These are phyloP conservation scores for Myriangium duriaei DNA, from an alignment of 2,329 filamentous ascomycete genomes.

Conservation along the genomic window DNA sequence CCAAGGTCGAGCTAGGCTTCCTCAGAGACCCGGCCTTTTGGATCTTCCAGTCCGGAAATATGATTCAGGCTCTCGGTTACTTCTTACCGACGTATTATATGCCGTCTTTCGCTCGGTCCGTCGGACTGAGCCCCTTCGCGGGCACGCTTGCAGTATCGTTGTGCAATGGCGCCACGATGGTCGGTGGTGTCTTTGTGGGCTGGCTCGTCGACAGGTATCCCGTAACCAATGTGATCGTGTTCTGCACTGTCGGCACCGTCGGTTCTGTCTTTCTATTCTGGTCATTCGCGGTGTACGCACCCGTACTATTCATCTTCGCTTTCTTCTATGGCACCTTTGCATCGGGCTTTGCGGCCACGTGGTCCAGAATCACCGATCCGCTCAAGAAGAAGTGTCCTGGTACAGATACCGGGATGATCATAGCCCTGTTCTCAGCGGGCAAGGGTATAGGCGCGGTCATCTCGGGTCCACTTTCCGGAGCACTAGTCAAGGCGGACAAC, in stretches of 20 bases:
- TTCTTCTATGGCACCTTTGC: constrained; percentile 32
- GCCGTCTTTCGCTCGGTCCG: constrained; percentile 26
- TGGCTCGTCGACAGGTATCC: constrained; percentile 28
- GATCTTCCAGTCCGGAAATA: constrained; percentile 31
- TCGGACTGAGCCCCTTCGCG: constrained; percentile 24
- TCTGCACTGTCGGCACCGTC: constrained; percentile 25
- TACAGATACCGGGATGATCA: constrained; percentile 35
- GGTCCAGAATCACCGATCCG: constrained; percentile 17
- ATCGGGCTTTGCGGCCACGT: constrained; percentile 27
- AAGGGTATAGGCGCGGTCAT: constrained; percentile 40
- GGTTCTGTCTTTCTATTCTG: constrained; percentile 31
- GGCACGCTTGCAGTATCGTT: constrained; percentile 28
- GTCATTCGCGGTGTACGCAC: constrained; percentile 31
- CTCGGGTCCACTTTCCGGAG: constrained; percentile 32
- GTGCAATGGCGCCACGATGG: constrained; percentile 27
- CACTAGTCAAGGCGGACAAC: constrained; percentile 4
- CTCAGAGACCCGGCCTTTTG: constrained; percentile 26
- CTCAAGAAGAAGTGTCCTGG: constrained; percentile 12
- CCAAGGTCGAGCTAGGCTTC: constrained; percentile 25
- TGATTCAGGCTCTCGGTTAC: constrained; percentile 31
- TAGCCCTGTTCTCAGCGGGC: constrained; percentile 36
- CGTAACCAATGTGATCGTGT: constrained; percentile 26
- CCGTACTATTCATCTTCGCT: constrained; percentile 30
- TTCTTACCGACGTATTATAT: constrained; percentile 33
- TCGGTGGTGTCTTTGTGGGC: constrained; percentile 28